These are phyloP conservation scores for Meira miltonrushii DNA, from an alignment of 1,284 basidiomycete genomes.

Conservation along the genomic window DNA sequence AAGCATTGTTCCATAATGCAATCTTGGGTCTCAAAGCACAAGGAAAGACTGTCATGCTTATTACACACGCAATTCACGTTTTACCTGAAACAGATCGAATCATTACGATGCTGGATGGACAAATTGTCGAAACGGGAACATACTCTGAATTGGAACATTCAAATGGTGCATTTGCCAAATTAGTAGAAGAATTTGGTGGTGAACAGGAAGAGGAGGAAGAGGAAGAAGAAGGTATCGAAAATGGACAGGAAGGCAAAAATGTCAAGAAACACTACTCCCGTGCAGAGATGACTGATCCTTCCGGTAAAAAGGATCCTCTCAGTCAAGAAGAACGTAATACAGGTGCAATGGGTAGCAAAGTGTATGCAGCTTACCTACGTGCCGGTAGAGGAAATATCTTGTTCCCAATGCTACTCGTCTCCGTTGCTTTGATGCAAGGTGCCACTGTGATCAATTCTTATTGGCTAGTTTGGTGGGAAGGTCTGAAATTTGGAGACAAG, in stretches of 20 bases:
- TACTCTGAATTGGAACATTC: constrained; percentile 61
- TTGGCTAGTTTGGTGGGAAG: constrained; percentile 57
- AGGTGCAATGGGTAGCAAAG: constrained; percentile 52
- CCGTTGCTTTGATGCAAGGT: constrained; percentile 64
- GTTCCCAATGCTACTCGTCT: constrained; percentile 60
- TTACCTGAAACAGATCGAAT: constrained; percentile 63
- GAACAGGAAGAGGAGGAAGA: constrained; percentile 31
- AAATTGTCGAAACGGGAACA: constrained; percentile 63
- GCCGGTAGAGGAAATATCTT: constrained; percentile 64
- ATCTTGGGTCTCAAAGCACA: constrained; percentile 34
- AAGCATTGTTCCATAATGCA: constrained; percentile 49
- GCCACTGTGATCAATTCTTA: constrained; percentile 56
- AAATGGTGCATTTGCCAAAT: constrained; percentile 60
- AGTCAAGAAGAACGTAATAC: constrained; percentile 48
- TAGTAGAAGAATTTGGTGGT: constrained; percentile 54
- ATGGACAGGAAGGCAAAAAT: not conserved
- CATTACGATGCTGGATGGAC: constrained; percentile 68
- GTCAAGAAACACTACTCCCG: constrained; percentile 13
- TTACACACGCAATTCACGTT: constrained; percentile 56
- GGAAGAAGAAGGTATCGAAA: constrained; percentile 28
- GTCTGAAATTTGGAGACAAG: constrained; percentile 57
- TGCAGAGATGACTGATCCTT: constrained; percentile 18
- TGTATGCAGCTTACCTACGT: constrained; percentile 65
- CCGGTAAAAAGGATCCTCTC: constrained; percentile 26
- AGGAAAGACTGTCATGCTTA: constrained; percentile 47